Evolutionary conservation across 139 green algal genomes (phyloP).

Genomic region (Haematococcus lacustris): DNA sequence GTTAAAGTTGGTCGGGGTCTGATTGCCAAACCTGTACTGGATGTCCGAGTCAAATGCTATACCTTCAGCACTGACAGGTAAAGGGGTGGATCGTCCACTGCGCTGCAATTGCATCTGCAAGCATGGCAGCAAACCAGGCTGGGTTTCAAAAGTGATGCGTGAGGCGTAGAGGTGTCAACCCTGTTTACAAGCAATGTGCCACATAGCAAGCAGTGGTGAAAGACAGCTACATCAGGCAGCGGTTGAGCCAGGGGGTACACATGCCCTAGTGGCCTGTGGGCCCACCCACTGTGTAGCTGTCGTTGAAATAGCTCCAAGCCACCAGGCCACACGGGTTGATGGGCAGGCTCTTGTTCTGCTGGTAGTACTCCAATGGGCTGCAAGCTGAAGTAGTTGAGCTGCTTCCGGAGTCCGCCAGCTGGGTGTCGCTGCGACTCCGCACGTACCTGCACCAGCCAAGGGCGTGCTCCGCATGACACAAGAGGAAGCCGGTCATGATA

Average conservation of each 20-base stretch:
- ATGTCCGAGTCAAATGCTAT: conserved; percentile 31
- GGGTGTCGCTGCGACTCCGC: conserved; percentile 60
- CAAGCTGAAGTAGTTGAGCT: conserved; percentile 33
- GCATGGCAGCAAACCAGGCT: too few relatives aligned
- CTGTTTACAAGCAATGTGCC: too few relatives aligned
- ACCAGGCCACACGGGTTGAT: conserved; percentile 92
- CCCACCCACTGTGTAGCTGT: conserved; percentile 55
- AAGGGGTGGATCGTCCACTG: too few relatives aligned
- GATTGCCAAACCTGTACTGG: conserved; percentile 30
- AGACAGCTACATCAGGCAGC: too few relatives aligned
- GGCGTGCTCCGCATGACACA: not conserved
- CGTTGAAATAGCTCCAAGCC: conserved; percentile 92
- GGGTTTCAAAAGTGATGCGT: too few relatives aligned
- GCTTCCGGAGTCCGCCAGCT: conserved; percentile 50
- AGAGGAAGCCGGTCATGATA: too few relatives aligned
- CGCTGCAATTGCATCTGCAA: too few relatives aligned
- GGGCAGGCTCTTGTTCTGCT: conserved; percentile 15
- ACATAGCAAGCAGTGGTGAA: too few relatives aligned
- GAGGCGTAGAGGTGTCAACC: too few relatives aligned
- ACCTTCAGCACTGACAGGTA: conserved; percentile 6
- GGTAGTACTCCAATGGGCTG: conserved; percentile 37
- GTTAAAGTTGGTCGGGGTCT: conserved; percentile 31
- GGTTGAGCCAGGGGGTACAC: too few relatives aligned
- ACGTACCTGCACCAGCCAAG: conserved; percentile 55
- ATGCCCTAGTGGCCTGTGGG: too few relatives aligned